phyloP scores from a whole-genome alignment of 192 early-diverging fungal genomes.

The Umbelopsis ramanniana region DNA sequence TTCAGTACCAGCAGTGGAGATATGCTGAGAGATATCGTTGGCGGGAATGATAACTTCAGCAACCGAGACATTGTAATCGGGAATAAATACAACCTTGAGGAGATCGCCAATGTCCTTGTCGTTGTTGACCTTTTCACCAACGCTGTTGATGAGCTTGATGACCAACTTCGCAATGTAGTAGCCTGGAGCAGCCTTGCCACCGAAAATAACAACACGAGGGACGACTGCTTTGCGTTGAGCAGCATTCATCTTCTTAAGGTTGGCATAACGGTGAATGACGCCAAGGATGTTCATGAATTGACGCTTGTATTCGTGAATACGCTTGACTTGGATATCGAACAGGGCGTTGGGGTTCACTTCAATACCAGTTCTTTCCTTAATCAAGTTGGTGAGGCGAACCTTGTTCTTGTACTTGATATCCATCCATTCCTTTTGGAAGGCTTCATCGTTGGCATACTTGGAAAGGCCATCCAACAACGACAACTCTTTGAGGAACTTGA shows the following conservation, averaged over 20 bases:
- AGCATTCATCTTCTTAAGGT: conserved; percentile 78
- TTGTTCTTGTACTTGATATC: conserved; percentile 92
- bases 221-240: conserved; percentile 69
- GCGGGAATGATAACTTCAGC: conserved; percentile 97
- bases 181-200: conserved; percentile 96
- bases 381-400: conserved; percentile 85
- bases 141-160: conserved; percentile 98
- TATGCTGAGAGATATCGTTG: conserved; percentile 99
- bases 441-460: conserved; percentile 59
- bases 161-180: conserved; percentile 99
- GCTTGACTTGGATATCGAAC: conserved; percentile 98
- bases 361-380: conserved; percentile 70
- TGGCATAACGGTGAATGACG: conserved; percentile 93
- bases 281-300: conserved; percentile 98
- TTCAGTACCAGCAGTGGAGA: conserved; percentile 98
- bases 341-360: conserved; percentile 84
- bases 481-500: conserved; percentile 80
- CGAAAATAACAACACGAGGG: conserved; percentile 92
- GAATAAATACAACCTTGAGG: conserved; percentile 96
- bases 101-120: conserved; percentile 80
- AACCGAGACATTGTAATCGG: conserved; percentile 98
- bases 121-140: conserved; percentile 85
- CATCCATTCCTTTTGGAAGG: conserved; percentile 88
- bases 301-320: conserved; percentile 99
- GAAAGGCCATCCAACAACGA: conserved; percentile 70